These are phyloP conservation scores for Candida freyschussii DNA, from an alignment of 1,139 yeast genomes.

Conservation along the genomic window DNA sequence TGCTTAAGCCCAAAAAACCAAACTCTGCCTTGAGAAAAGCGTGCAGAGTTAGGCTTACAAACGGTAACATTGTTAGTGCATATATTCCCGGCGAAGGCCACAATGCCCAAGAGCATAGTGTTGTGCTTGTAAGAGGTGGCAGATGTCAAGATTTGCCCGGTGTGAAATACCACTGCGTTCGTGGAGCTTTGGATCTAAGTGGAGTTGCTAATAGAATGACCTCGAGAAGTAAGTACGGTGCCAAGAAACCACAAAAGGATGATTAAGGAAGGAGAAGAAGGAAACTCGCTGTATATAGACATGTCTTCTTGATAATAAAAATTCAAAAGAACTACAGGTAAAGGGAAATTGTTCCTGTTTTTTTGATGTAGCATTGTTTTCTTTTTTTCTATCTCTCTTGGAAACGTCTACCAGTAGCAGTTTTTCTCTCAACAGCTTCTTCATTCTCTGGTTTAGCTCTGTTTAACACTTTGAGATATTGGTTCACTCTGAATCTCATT, in stretches of 20 bases:
- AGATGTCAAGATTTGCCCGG: constrained; percentile 98
- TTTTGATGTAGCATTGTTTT: neutral
- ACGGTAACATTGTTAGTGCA: constrained; percentile 85
- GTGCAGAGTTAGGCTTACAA: constrained; percentile 88
- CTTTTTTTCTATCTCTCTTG: constrained; percentile 7
- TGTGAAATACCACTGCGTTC: constrained; percentile 87
- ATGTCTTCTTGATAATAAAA: neutral
- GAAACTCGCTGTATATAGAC: neutral
- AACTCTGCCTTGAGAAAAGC: constrained; percentile 98
- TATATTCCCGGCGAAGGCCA: constrained; percentile 99
- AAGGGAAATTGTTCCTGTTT: neutral
- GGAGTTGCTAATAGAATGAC: constrained; percentile 93
- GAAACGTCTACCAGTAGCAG: constrained; percentile 80
- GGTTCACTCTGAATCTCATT: constrained; percentile 93
- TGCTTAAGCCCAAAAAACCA: constrained; percentile 94
- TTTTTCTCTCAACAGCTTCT: constrained; percentile 69
- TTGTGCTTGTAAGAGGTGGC: constrained; percentile 94
- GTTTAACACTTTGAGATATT: constrained; percentile 90
- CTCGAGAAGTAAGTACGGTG: constrained; percentile 91
- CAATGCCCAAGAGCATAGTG: constrained; percentile 96
- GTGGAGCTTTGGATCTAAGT: constrained; percentile 91
- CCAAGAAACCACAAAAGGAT: constrained; percentile 69
- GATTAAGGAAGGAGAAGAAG: too few species aligned
- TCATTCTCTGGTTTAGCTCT: constrained; percentile 94
- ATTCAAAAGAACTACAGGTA: neutral